Conservation (phyloP, 176 grass and related monocot genomes). For the Typha latifolia region DNA sequence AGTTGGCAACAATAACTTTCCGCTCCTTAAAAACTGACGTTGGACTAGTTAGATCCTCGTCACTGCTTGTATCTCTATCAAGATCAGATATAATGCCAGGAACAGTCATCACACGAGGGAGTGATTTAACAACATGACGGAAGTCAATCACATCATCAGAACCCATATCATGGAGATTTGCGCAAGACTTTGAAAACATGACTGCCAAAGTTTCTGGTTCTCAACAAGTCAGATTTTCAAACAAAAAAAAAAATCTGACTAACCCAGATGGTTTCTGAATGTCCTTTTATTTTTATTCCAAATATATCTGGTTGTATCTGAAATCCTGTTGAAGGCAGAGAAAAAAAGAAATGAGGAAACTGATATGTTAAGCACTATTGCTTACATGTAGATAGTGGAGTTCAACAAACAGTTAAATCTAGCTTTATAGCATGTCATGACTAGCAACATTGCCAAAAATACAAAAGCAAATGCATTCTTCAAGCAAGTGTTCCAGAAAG, state of each 20-base stretch:
- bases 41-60: slow-evolving; percentile 47
- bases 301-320: no score
- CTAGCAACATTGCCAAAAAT: no score
- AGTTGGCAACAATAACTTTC: slow-evolving; percentile 92
- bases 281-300: no score
- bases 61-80: slow-evolving; percentile 46
- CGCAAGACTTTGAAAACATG: slow-evolving; percentile 82
- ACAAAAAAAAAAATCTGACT: not conserved
- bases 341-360: no score
- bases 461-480: no score
- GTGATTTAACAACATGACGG: slow-evolving; percentile 42
- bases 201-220: not conserved
- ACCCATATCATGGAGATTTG: slow-evolving; percentile 60
- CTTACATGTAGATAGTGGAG: no score
- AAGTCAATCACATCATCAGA: slow-evolving; percentile 42
- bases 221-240: not conserved
- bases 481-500: no score
- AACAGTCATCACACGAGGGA: slow-evolving; percentile 47
- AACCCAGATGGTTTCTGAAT: no score
- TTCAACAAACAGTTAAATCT: no score
- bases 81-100: slow-evolving; percentile 51
- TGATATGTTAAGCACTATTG: no score
- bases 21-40: slow-evolving; percentile 27
- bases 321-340: no score
- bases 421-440: no score